Percentiles rank a stretch among this genome's conserved stretches.
Conservation (phyloP, 768 basidiomycete genomes). For the Xerocomus potaroensis region DNA sequence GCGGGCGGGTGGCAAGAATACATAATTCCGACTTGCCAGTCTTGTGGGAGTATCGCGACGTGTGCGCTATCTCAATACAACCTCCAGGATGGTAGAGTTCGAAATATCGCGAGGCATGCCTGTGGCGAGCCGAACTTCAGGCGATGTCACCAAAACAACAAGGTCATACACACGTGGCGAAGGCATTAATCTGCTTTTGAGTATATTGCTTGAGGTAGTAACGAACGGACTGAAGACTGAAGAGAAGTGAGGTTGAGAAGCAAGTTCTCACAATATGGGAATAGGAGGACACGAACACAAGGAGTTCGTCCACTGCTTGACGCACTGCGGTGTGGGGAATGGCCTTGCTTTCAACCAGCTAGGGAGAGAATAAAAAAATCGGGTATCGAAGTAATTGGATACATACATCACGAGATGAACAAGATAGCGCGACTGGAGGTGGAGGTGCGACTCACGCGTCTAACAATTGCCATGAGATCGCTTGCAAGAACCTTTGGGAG, state of each 20-base stretch:
- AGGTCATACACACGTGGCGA: conserved; percentile 72
- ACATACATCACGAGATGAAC: conserved; percentile 21
- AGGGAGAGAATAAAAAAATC: conserved; percentile 11
- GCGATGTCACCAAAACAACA: conserved; percentile 24
- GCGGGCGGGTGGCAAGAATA: conserved; percentile 73
- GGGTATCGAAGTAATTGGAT: conserved; percentile 19
- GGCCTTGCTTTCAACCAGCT: conserved; percentile 60
- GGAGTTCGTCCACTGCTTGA: conserved; percentile 72
- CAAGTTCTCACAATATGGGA: conserved; percentile 9
- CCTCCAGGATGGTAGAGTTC: conserved; percentile 82
- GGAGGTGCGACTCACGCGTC: conserved; percentile 57
- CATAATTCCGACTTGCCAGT: conserved; percentile 89
- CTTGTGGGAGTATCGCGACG: conserved; percentile 79
- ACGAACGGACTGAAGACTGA: conserved; percentile 68
- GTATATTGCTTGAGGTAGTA: conserved; percentile 72
- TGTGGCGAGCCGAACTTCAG: conserved; percentile 34
- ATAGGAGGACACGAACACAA: conserved; percentile 52
- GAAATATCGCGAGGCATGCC: conserved; percentile 85
- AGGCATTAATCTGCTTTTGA: conserved; percentile 86
- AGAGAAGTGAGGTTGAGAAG: conserved; percentile 15
- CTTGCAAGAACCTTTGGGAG: conserved; percentile 71
- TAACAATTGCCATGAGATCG: conserved; percentile 66
- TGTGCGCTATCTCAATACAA: conserved; percentile 84
- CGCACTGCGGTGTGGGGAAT: conserved; percentile 56
- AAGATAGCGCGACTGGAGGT: conserved; percentile 24